These are phyloP conservation scores for Termitomyces sp. DNA, from an alignment of 768 basidiomycete genomes.

Conservation along the genomic window DNA sequence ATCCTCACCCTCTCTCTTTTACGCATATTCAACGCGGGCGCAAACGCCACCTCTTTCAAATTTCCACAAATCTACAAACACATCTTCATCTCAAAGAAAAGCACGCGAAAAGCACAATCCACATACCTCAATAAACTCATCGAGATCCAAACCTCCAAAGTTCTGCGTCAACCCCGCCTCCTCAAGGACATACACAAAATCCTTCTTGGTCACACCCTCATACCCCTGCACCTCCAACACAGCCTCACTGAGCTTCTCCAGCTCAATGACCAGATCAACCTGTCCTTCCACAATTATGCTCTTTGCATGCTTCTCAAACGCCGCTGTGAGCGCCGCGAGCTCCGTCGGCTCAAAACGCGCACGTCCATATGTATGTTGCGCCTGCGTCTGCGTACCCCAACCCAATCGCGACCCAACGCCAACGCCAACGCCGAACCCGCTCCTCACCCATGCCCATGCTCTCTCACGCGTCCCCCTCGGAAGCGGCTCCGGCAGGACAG, in stretches of 20 bases:
- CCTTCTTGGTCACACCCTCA: slow-evolving; percentile 28
- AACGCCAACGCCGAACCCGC: slow-evolving; percentile 17
- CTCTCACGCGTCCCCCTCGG: slow-evolving; percentile 22
- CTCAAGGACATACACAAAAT: slow-evolving; percentile 56
- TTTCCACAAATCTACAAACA: slow-evolving; percentile 61
- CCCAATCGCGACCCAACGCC: slow-evolving; percentile 11
- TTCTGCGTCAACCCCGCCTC: slow-evolving; percentile 49
- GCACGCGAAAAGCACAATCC: slow-evolving; percentile 8
- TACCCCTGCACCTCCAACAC: slow-evolving; percentile 50
- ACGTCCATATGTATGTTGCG: slow-evolving; percentile 22
- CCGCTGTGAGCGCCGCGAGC: slow-evolving; percentile 30
- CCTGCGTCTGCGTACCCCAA: too few relatives aligned
- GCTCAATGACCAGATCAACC: slow-evolving; percentile 31
- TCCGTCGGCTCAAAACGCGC: slow-evolving; percentile 42
- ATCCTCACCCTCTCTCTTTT: slow-evolving; percentile 32
- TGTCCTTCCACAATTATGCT: slow-evolving; percentile 15
- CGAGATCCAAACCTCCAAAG: slow-evolving; percentile 53
- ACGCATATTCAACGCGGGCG: slow-evolving; percentile 22
- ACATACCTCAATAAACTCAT: slow-evolving; percentile 81
- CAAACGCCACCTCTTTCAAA: slow-evolving; percentile 59
- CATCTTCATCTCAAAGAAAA: slow-evolving; percentile 6
- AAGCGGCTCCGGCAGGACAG: slow-evolving; percentile 22
- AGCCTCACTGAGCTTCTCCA: slow-evolving; percentile 32
- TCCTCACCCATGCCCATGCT: slow-evolving; percentile 26
- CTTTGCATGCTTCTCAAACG: slow-evolving; percentile 29